phyloP scores from a whole-genome alignment of 2,329 filamentous ascomycete species.

The Aureobasidium sp. region DNA sequence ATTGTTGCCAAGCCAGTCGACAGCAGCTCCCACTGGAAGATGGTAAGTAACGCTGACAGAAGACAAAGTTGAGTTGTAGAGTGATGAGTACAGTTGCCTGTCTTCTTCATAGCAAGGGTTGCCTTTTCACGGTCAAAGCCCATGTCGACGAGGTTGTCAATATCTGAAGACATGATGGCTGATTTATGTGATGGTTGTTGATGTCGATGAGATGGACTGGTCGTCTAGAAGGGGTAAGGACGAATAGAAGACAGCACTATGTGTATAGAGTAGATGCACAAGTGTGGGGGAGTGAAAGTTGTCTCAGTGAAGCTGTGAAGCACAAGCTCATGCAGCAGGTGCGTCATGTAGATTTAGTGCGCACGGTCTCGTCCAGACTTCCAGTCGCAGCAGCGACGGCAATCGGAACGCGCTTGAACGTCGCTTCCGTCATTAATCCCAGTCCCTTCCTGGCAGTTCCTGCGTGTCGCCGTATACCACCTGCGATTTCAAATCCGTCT shows the following conservation, averaged over 20 bases:
- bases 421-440: slow-evolving; percentile 6
- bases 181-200: not conserved
- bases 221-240: not conserved
- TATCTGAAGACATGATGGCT: slow-evolving; percentile 44
- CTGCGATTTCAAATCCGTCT: not conserved
- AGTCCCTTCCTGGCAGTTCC: not conserved
- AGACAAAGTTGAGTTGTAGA: not conserved
- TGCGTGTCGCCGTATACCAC: not conserved
- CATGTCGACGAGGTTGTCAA: slow-evolving; percentile 58
- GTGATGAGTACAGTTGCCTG: slow-evolving; percentile 62
- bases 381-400: not conserved
- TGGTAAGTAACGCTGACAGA: not conserved
- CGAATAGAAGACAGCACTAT: not conserved
- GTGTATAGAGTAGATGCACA: not conserved
- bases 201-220: not conserved
- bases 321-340: not conserved
- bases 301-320: not conserved
- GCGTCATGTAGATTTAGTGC: not conserved
- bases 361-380: not conserved
- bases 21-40: slow-evolving; percentile 67
- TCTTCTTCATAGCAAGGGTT: slow-evolving; percentile 75
- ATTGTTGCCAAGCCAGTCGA: slow-evolving; percentile 92
- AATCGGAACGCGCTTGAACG: not conserved
- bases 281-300: not conserved
- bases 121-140: slow-evolving; percentile 78